These are phyloP conservation scores for Tephrocybe rancida DNA, from an alignment of 768 basidiomycete genomes.

Conservation along the genomic window DNA sequence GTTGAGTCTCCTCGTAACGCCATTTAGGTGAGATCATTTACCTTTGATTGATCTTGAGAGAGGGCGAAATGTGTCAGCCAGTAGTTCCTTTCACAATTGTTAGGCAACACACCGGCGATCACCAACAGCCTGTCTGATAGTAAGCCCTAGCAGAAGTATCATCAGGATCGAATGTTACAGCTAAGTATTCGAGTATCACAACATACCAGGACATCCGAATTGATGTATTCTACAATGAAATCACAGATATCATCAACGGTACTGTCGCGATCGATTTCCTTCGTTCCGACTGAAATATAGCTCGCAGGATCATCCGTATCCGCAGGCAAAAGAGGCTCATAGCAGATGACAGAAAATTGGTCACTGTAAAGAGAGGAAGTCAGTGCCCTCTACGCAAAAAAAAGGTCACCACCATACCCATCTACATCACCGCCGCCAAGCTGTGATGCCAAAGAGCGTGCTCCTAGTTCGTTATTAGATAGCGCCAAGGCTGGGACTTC, in stretches of 20 bases:
- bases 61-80: no score
- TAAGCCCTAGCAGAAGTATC: slow-evolving; percentile 51
- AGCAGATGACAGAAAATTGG: slow-evolving; percentile 60
- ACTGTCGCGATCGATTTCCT: slow-evolving; percentile 47
- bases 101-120: slow-evolving; percentile 69
- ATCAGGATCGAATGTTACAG: neutral
- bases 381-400: neutral
- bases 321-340: slow-evolving; percentile 57
- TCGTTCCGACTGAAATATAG: slow-evolving; percentile 44
- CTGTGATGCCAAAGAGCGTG: slow-evolving; percentile 65
- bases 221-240: slow-evolving; percentile 83
- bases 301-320: slow-evolving; percentile 50
- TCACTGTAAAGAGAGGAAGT: slow-evolving; percentile 46
- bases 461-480: slow-evolving; percentile 35
- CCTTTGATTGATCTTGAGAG: slow-evolving; percentile 80
- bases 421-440: slow-evolving; percentile 82
- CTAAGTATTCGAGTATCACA: neutral
- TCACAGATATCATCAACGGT: slow-evolving; percentile 74
- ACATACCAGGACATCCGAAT: slow-evolving; percentile 76
- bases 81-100: no score
- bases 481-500: neutral
- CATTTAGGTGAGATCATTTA: slow-evolving; percentile 23
- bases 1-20: neutral
- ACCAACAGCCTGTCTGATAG: slow-evolving; percentile 67
- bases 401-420: slow-evolving; percentile 46